These are phyloP conservation scores for Kodamaea nitidulidarum DNA, from an alignment of 805 yeast genomes.

Conservation along the genomic window DNA sequence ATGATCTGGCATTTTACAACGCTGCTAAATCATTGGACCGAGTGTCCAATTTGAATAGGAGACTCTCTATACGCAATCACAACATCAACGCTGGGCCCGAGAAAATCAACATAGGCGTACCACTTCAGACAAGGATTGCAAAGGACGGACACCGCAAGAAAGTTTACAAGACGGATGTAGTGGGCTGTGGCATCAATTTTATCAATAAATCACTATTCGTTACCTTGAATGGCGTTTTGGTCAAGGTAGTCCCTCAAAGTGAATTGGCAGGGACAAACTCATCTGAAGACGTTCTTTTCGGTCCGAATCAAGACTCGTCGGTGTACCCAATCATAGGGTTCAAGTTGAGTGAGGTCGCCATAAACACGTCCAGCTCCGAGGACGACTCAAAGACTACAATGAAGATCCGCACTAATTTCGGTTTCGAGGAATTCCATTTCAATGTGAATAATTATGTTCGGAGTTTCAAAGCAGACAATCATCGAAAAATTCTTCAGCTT, in stretches of 20 bases:
- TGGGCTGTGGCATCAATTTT: slow-evolving; percentile 84
- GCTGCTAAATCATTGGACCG: slow-evolving; percentile 32
- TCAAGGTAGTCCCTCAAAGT: slow-evolving; percentile 21
- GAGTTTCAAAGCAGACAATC: slow-evolving; percentile 35
- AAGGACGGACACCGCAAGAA: slow-evolving; percentile 31
- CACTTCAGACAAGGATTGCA: slow-evolving; percentile 26
- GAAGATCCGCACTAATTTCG: slow-evolving; percentile 50
- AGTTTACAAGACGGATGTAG: slow-evolving; percentile 49
- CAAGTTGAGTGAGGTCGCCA: slow-evolving; percentile 20
- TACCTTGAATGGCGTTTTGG: slow-evolving; percentile 73
- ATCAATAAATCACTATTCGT: slow-evolving; percentile 59
- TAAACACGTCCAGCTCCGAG: slow-evolving; percentile 6
- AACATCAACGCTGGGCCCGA: slow-evolving; percentile 28
- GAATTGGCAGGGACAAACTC: slow-evolving; percentile 21
- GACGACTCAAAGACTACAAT: slow-evolving; percentile 11
- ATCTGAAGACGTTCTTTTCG: slow-evolving; percentile 14
- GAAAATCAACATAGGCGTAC: slow-evolving; percentile 33
- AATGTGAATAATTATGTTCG: slow-evolving; percentile 55
- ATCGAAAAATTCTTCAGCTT: slow-evolving; percentile 11
- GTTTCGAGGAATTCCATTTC: slow-evolving; percentile 52
- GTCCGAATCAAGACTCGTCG: slow-evolving; percentile 15
- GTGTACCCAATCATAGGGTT: slow-evolving; percentile 36
- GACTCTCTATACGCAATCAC: slow-evolving; percentile 28
- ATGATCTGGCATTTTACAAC: slow-evolving; percentile 37
- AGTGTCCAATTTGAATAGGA: slow-evolving; percentile 33